phyloP scores from a whole-genome alignment of 2,329 filamentous ascomycete species.

The Zymoseptoria pseudotritici region DNA sequence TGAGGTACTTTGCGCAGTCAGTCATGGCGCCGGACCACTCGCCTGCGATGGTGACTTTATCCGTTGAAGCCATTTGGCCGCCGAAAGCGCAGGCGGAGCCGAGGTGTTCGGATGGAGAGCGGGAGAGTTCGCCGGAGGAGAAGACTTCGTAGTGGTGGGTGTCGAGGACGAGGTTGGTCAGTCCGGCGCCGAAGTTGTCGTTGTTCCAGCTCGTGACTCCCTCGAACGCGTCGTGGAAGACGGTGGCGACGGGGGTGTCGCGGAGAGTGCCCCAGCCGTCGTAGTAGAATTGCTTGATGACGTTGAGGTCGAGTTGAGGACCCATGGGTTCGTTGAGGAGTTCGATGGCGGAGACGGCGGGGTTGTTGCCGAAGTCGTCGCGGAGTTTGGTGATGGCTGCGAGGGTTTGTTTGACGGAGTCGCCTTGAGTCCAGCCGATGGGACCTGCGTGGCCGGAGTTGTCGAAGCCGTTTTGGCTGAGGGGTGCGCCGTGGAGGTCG shows the following conservation, averaged over 20 bases:
- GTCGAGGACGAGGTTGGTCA: constrained; percentile 39
- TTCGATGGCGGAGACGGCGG: constrained; percentile 41
- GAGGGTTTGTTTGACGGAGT: constrained; percentile 35
- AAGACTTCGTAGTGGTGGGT: constrained; percentile 44
- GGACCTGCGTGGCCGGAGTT: constrained; percentile 51
- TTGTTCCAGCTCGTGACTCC: constrained; percentile 37
- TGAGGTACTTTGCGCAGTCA: constrained; percentile 46
- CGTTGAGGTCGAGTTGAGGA: constrained; percentile 35
- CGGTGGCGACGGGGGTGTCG: constrained; percentile 35
- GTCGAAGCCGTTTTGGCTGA: constrained; percentile 61
- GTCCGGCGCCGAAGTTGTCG: constrained; percentile 35
- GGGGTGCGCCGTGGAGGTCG: constrained; percentile 59
- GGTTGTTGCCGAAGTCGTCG: constrained; percentile 38
- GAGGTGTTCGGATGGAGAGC: constrained; percentile 34
- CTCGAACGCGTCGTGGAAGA: constrained; percentile 42
- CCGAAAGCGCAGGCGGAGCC: constrained; percentile 39
- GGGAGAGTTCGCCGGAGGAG: constrained; percentile 30
- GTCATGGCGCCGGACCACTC: constrained; percentile 65
- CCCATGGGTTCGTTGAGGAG: constrained; percentile 44
- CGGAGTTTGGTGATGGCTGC: constrained; percentile 41
- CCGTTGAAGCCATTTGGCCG: constrained; percentile 36
- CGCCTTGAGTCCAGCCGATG: constrained; percentile 40
- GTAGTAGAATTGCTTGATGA: constrained; percentile 40
- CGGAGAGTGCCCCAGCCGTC: constrained; percentile 42
- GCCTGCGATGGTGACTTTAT: constrained; percentile 59